These are phyloP conservation scores for Mycena alexandri DNA, from an alignment of 768 basidiomycete genomes.

Conservation along the genomic window DNA sequence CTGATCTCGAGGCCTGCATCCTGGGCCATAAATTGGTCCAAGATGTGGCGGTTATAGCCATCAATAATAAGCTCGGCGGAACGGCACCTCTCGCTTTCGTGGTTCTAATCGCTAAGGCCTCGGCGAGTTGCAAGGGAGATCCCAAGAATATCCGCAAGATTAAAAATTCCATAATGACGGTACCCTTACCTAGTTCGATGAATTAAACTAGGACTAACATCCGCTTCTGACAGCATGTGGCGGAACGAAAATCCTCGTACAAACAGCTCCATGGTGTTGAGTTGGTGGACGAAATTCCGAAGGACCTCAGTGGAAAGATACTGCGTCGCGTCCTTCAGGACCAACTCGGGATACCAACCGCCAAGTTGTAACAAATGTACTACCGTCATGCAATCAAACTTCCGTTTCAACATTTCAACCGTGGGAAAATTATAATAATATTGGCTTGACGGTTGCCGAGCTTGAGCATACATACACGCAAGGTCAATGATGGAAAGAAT, in stretches of 20 bases:
- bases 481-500: no score
- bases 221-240: constrained; percentile 21
- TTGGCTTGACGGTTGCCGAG: no score
- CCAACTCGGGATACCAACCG: constrained; percentile 1
- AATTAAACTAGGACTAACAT: constrained; percentile 1
- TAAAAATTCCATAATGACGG: constrained; percentile 26
- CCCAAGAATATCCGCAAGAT: constrained; percentile 2
- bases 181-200: background rate
- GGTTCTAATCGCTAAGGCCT: constrained; percentile 51
- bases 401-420: no score
- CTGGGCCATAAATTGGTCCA: constrained; percentile 56
- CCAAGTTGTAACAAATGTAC: constrained; percentile 3
- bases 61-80: constrained; percentile 64
- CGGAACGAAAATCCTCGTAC: constrained; percentile 15
- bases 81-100: constrained; percentile 69
- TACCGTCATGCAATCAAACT: no score
- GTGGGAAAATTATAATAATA: no score
- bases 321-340: constrained; percentile 15
- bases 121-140: constrained; percentile 38
- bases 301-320: constrained; percentile 22
- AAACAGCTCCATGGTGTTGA: constrained; percentile 10
- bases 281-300: constrained; percentile 21
- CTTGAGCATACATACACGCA: no score
- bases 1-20: constrained; percentile 60
- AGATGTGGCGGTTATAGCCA: constrained; percentile 59